Evolutionary conservation across 2,329 filamentous ascomycete species (phyloP), one percentile per base, ranked within the genome.

Genomic region (Colletotrichum sp.): DNA sequence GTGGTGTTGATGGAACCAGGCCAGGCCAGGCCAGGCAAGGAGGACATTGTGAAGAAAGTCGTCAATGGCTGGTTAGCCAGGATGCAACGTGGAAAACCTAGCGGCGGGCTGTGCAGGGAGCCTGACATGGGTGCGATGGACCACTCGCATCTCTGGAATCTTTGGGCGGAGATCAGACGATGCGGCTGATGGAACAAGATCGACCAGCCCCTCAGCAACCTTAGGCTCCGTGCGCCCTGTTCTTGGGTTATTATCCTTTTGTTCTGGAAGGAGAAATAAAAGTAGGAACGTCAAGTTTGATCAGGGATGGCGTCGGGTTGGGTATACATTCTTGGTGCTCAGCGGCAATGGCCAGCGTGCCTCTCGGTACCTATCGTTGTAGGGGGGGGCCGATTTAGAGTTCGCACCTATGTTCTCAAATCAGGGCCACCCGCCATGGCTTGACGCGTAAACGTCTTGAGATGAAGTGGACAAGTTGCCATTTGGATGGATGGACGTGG

Each of bases 181-280:
- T 72, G 75, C 68, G 74, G 74, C 74, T 76, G 73, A 76, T 74
- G 75, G 75, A 76, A 76, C 65, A 67, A 77, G 64, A 76, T 77
- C 75, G 74, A 62, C 75, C 52, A 65, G 58, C 60, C 70, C 64
- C 67, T 70, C 65, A 66, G 34, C 48, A 22, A 55, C 55, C 39
- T 58, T 34, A n/a, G 36, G 64, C 39, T 64, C 69, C 34, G 56
- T 62, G 69, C 25, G 56, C 43, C 55, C 34, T 22, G 28, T 43
- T 43, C 25, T 15, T 64, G 32, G 43, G 39, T 34, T 52, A 22
- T 60, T 39, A 27, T 61, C 30, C 18, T 74, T 66, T 34, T 30
- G 28, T 62, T 72, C 62, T 62, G 69, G 69, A 64, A 75, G 36
- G 32, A 72, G 18, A 22, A 56, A 13, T 30, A 15, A 28, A 22